A percentile compares a stretch with the other conserved stretches of the same genome.
These are phyloP conservation scores for Coelastrella sp. DNA, from an alignment of 139 green algal genomes.

Conservation along the genomic window DNA sequence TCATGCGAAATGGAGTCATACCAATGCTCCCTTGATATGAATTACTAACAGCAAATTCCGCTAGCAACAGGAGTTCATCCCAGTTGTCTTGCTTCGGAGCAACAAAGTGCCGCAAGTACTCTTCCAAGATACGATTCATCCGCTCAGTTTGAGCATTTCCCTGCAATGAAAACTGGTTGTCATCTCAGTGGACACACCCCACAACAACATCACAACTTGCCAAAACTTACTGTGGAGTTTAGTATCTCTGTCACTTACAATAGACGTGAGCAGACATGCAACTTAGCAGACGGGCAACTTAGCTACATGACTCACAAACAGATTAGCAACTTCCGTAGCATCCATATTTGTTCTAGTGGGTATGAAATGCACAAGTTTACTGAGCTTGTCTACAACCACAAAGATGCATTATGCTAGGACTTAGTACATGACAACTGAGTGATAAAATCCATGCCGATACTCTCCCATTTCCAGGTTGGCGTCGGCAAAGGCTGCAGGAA, in stretches of 20 bases:
- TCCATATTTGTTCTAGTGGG: slow-evolving; percentile 51
- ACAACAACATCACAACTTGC: slow-evolving; percentile 41
- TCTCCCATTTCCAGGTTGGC: slow-evolving; percentile 53
- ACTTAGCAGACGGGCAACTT: slow-evolving; percentile 61
- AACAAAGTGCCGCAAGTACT: slow-evolving; percentile 61
- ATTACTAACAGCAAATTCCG: slow-evolving; percentile 70
- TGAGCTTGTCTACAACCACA: slow-evolving; percentile 70
- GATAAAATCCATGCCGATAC: slow-evolving; percentile 72
- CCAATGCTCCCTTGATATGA: slow-evolving; percentile 41
- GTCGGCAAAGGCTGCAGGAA: slow-evolving; percentile 61
- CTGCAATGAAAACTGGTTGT: slow-evolving; percentile 70
- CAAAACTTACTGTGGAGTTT: slow-evolving; percentile 68
- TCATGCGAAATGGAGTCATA: slow-evolving; percentile 60
- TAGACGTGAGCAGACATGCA: slow-evolving; percentile 57
- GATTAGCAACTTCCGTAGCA: slow-evolving; percentile 44
- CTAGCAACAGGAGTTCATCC: slow-evolving; percentile 52
- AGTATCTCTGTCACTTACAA: slow-evolving; percentile 74
- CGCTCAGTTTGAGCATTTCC: slow-evolving; percentile 80
- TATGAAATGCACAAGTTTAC: slow-evolving; percentile 68
- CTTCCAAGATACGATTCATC: slow-evolving; percentile 63
- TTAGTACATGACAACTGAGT: slow-evolving; percentile 57
- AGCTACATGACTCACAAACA: slow-evolving; percentile 60
- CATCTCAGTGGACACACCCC: slow-evolving; percentile 59
- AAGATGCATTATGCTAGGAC: slow-evolving; percentile 56
- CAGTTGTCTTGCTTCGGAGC: slow-evolving; percentile 54